These are phyloP conservation scores for Penicillium goetzii DNA, from an alignment of 495 filamentous ascomycete genomes.

Conservation along the genomic window DNA sequence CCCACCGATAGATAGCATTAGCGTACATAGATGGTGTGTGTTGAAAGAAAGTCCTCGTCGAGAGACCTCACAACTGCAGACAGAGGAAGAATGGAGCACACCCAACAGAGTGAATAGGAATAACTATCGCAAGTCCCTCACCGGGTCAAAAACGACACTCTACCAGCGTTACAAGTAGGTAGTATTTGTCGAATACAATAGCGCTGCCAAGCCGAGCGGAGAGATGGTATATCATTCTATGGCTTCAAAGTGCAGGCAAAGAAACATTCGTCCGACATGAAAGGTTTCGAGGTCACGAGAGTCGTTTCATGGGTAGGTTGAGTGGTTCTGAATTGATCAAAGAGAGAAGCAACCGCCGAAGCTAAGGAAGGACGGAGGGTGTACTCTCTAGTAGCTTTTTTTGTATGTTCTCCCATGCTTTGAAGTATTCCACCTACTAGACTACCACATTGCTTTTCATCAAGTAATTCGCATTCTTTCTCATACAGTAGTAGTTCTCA, in stretches of 20 bases:
- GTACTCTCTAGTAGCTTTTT: not conserved
- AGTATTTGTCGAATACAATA: too few species aligned
- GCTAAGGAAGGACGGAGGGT: not conserved
- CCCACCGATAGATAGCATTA: too few species aligned
- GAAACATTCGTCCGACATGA: slow-evolving; percentile 2
- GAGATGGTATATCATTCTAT: not conserved
- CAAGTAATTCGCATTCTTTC: not conserved
- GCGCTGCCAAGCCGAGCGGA: not conserved
- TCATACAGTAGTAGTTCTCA: not conserved
- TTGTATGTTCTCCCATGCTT: not conserved
- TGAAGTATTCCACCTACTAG: not conserved
- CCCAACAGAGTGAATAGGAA: not conserved
- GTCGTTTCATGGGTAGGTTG: not conserved
- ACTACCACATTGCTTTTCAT: not conserved
- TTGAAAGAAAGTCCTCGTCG: not conserved
- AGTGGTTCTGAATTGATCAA: not conserved
- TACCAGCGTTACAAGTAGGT: not conserved
- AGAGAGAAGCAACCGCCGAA: not conserved
- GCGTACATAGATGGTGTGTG: not conserved
- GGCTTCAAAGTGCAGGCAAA: not conserved
- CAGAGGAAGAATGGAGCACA: not conserved
- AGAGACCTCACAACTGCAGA: not conserved
- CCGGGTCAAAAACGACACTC: not conserved
- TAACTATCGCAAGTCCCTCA: not conserved
- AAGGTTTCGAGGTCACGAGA: slow-evolving; percentile 4